Percentiles rank a stretch among this genome's conserved stretches.
These are phyloP conservation scores for Creolimax fragrantissima DNA, from an alignment of 78 protist species.

Conservation along the genomic window DNA sequence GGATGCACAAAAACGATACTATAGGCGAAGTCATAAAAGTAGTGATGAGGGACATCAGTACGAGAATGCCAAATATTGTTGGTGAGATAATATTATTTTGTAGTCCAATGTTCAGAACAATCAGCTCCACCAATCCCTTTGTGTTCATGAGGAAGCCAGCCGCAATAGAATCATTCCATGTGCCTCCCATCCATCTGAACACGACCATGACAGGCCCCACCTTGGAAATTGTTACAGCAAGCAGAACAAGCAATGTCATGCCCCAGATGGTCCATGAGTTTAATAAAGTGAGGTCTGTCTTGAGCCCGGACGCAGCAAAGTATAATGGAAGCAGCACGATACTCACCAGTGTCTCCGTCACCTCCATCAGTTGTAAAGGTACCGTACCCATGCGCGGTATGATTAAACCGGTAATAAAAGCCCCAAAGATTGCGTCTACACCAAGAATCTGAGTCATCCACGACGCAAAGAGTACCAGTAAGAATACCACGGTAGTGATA, in stretches of 20 bases:
- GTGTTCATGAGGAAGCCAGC: slow-evolving; percentile 63
- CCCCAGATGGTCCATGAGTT: slow-evolving; percentile 49
- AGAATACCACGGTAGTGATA: background rate
- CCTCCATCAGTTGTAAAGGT: slow-evolving; percentile 24
- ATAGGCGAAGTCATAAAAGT: slow-evolving; percentile 58
- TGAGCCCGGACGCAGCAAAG: slow-evolving; percentile 47
- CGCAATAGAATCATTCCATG: slow-evolving; percentile 29
- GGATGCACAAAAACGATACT: slow-evolving; percentile 5
- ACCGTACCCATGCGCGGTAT: slow-evolving; percentile 31
- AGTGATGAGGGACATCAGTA: slow-evolving; percentile 58
- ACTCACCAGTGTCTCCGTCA: slow-evolving; percentile 35
- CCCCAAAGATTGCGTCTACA: slow-evolving; percentile 59
- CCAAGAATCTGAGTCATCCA: slow-evolving; percentile 53
- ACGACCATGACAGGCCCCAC: slow-evolving; percentile 37
- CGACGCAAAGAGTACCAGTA: slow-evolving; percentile 12
- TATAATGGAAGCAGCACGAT: slow-evolving; percentile 48
- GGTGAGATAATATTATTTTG: slow-evolving; percentile 28
- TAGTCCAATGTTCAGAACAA: slow-evolving; percentile 53
- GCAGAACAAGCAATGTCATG: slow-evolving; percentile 30
- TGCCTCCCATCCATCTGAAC: background rate
- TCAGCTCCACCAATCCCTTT: slow-evolving; percentile 55
- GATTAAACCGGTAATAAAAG: slow-evolving; percentile 39
- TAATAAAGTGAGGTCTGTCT: slow-evolving; percentile 14
- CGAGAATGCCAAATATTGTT: slow-evolving; percentile 45
- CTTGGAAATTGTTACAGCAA: background rate